Evolutionary conservation across 805 yeast species (phyloP), one percentile per base, ranked within the genome.

Genomic region (Blastobotrys parvus): DNA sequence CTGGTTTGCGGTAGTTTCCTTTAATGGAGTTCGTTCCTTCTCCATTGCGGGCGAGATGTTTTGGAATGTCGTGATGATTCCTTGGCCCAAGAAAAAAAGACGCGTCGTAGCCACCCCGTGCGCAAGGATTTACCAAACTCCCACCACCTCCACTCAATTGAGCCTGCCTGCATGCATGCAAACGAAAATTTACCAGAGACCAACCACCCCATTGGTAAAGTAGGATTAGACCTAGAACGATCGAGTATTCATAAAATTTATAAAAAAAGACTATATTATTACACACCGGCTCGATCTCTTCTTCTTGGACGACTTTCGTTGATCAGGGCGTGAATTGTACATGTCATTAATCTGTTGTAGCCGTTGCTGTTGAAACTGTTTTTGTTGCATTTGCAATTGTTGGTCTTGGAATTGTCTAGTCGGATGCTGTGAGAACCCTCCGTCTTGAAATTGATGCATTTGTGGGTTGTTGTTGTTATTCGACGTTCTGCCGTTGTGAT

Each of bases 1-100:
- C 38, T 41, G 34, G 37, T 40, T 44, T 16, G 29, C 43, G 20
- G 35, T 39, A 17, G 40, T 31, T 25, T 44, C 46, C 19, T 32
- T 30, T 22, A 44, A 40, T 19, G 46, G 46, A 15, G 37, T 35
- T 27, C 46, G 40, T 13, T 15, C n/a, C 8, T 15, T 7, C 10
- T 13, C 35, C n/a, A 31, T 11, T 7, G 17, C 16, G 17, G 17
- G n/a, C n/a, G n/a, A n/a, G n/a, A n/a, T n/a, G n/a, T n/a, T n/a
- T n/a, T n/a, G n/a, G n/a, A n/a, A n/a, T n/a, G n/a, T n/a, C n/a
- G n/a, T n/a, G n/a, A n/a, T n/a, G n/a, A n/a, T n/a, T n/a, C n/a
- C n/a, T n/a, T n/a, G n/a, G n/a, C n/a, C n/a, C n/a, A n/a, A n/a
- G n/a, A n/a, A n/a, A n/a, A n/a, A n/a, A n/a, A n/a, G n/a, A n/a